A percentile compares a stretch with the other conserved stretches of the same genome.
These are phyloP conservation scores for Gossypium australe DNA, from an alignment of 345 rosid genomes.

Conservation along the genomic window DNA sequence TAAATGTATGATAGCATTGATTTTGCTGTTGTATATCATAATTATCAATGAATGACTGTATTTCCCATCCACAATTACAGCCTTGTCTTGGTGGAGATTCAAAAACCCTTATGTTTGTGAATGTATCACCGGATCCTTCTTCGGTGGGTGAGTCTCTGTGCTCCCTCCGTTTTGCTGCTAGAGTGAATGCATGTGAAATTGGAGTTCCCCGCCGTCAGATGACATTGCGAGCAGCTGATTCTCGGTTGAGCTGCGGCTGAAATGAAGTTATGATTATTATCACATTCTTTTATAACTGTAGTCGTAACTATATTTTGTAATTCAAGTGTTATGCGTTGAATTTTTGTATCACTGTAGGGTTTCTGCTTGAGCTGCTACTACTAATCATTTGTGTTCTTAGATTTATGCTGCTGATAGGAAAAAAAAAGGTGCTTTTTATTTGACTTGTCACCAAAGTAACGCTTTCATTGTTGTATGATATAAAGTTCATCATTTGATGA, in stretches of 20 bases:
- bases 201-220: slow-evolving; percentile 75
- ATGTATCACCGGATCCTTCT: slow-evolving; percentile 73
- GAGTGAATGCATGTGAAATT: slow-evolving; percentile 84
- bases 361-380: neutral
- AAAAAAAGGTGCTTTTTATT: too few relatives aligned
- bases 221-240: slow-evolving; percentile 33
- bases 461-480: slow-evolving; percentile 13
- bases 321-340: neutral
- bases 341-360: slow-evolving; percentile 14
- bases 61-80: slow-evolving; percentile 26
- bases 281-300: neutral
- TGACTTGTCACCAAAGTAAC: neutral
- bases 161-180: slow-evolving; percentile 80
- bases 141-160: slow-evolving; percentile 77
- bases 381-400: slow-evolving; percentile 16
- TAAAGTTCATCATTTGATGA: slow-evolving; percentile 30
- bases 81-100: slow-evolving; percentile 92
- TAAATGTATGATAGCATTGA: neutral
- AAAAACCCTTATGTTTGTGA: slow-evolving; percentile 83
- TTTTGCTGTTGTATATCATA: neutral
- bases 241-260: slow-evolving; percentile 67
- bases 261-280: slow-evolving; percentile 12
- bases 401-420: neutral
- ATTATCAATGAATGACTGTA: neutral
- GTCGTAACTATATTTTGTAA: neutral